These are phyloP conservation scores for Crithidia acanthocephali DNA, from an alignment of 208 protist genomes.

Conservation along the genomic window DNA sequence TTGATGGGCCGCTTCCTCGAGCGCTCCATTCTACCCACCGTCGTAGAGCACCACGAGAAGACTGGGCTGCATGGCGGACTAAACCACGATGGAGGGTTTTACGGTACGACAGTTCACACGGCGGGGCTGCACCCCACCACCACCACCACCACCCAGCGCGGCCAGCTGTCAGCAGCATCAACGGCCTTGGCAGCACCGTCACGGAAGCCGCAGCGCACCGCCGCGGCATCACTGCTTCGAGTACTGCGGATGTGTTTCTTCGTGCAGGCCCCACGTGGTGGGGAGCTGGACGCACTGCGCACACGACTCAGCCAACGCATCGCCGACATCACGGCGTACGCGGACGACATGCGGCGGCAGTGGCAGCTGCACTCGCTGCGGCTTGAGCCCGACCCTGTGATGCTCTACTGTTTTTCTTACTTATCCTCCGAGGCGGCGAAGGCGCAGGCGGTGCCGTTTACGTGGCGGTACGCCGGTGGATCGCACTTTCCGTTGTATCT, in stretches of 20 bases:
- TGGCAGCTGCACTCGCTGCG: slow-evolving; percentile 60
- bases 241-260: slow-evolving; percentile 72
- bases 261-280: slow-evolving; percentile 50
- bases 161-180: no score
- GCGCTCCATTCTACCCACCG: slow-evolving; percentile 26
- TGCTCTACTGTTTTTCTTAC: slow-evolving; percentile 77
- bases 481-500: slow-evolving; percentile 64
- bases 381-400: slow-evolving; percentile 55
- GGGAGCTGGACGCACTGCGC: slow-evolving; percentile 70
- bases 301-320: slow-evolving; percentile 59
- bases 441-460: slow-evolving; percentile 55
- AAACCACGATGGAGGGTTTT: no score
- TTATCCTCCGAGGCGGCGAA: slow-evolving; percentile 56
- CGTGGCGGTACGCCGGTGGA: slow-evolving; percentile 74
- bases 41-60: slow-evolving; percentile 26
- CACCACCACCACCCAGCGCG: no score
- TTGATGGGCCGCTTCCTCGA: slow-evolving; percentile 53
- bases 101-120: no score
- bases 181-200: no score
- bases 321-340: slow-evolving; percentile 57
- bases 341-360: slow-evolving; percentile 36
- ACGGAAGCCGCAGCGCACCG: not conserved
- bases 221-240: slow-evolving; percentile 32
- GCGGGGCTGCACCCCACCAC: no score
- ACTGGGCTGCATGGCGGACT: no score